A percentile compares a stretch with the other conserved stretches of the same genome.
Conservation (phyloP, 2,329 filamentous ascomycete genomes). For the Bipolaris victoriae region DNA sequence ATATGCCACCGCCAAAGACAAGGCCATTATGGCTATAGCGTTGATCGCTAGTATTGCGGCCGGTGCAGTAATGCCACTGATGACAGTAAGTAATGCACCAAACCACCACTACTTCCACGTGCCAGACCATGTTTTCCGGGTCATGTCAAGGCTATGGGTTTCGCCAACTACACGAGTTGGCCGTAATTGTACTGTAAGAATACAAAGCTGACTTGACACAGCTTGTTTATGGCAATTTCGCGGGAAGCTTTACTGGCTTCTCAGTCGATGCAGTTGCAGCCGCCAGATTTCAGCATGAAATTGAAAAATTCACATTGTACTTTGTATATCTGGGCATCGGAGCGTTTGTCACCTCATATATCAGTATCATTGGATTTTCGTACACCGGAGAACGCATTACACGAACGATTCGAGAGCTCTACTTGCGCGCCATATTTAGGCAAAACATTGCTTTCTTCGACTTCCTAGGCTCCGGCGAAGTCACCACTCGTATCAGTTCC, state of each 20-base stretch:
- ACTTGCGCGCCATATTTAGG: conserved; percentile 65
- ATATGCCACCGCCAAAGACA: conserved; percentile 52
- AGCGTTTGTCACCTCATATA: conserved; percentile 69
- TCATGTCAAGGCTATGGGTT: background rate
- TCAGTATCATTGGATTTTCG: conserved; percentile 87
- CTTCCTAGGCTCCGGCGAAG: conserved; percentile 90
- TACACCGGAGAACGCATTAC: conserved; percentile 61
- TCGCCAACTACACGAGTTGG: background rate
- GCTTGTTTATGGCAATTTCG: conserved; percentile 50
- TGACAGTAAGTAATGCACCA: conserved; percentile 60
- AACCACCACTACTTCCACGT: no score
- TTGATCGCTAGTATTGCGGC: conserved; percentile 70
- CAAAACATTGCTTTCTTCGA: conserved; percentile 62
- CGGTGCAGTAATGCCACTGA: conserved; percentile 74
- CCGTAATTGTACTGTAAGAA: background rate
- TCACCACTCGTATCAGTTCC: conserved; percentile 92
- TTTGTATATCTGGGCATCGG: conserved; percentile 50
- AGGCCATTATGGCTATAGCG: conserved; percentile 58
- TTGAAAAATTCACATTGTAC: conserved; percentile 43
- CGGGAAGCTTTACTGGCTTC: conserved; percentile 46
- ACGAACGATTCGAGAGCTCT: conserved; percentile 58
- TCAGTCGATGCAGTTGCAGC: conserved; percentile 39
- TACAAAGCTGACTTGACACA: conserved; percentile 11
- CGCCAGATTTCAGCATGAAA: conserved; percentile 37
- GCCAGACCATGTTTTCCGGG: no score